phyloP scores from a whole-genome alignment of 169 alveolate genomes.

The Plasmodium gonderi region DNA sequence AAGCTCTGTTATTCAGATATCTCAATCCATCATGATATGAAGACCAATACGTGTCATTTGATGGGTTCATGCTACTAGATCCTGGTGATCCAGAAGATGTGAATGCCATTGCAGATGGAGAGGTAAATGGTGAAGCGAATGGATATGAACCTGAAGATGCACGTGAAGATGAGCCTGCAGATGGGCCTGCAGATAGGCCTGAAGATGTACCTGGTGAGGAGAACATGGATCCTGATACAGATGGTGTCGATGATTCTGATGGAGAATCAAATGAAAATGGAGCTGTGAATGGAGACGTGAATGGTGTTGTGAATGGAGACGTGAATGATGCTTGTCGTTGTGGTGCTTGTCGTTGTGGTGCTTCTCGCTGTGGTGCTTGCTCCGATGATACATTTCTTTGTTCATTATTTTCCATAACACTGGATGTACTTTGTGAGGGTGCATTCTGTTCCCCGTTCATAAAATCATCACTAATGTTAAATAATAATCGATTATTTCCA shows the following conservation, averaged over 20 bases:
- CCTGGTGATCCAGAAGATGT: too few species aligned
- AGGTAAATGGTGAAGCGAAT: neutral
- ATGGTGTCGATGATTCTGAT: neutral
- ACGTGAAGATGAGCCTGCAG: neutral
- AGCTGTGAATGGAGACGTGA: neutral
- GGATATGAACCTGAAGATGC: neutral
- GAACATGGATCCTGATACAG: neutral
- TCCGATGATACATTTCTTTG: neutral
- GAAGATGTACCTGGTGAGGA: neutral
- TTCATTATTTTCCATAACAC: neutral
- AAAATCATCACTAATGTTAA: neutral
- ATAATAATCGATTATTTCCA: neutral
- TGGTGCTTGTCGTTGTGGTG: neutral
- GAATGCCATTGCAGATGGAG: neutral
- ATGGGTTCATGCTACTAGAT: too few species aligned
- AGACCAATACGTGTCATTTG: neutral
- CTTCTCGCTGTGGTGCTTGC: neutral
- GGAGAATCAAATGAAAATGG: neutral
- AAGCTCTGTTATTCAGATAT: neutral
- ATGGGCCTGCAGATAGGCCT: neutral
- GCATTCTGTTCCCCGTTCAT: neutral
- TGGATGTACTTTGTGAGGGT: neutral
- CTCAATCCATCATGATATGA: neutral
- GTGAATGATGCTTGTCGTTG: neutral
- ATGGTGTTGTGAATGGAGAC: neutral